A percentile compares a stretch with the other conserved stretches of the same genome.
phyloP scores from a whole-genome alignment of 2,329 filamentous ascomycete species.

The Fusarium sp. region DNA sequence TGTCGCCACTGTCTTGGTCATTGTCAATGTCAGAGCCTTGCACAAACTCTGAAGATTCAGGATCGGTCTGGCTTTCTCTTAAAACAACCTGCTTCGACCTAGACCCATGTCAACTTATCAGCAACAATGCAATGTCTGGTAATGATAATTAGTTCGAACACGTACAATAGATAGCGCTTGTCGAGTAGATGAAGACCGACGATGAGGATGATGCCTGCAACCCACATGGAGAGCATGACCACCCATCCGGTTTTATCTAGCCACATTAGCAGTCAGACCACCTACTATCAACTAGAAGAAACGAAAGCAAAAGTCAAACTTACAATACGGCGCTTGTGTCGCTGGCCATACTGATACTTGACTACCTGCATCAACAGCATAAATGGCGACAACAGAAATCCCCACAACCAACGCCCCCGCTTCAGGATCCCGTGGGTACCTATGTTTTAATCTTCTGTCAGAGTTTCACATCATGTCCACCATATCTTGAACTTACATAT shows the following conservation, averaged over 20 bases:
- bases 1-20: no score
- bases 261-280: neutral
- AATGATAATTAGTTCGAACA: no score
- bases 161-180: conserved; percentile 1
- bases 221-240: conserved; percentile 4
- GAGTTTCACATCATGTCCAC: no score
- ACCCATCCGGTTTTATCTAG: conserved; percentile 3
- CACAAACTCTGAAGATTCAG: no score
- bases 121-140: no score
- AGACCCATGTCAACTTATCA: no score
- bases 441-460: neutral
- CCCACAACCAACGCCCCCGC: neutral
- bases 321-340: neutral
- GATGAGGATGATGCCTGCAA: conserved; percentile 2
- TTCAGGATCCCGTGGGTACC: neutral
- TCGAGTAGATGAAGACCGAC: neutral
- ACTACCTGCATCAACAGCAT: neutral
- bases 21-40: no score
- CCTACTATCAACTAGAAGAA: neutral
- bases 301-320: neutral
- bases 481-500: conserved; percentile 20
- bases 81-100: no score
- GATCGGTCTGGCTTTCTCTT: no score
- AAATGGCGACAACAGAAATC: conserved; percentile 1
- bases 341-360: conserved; percentile 5